Conservation (phyloP, 305 asterid species). For the Solanum hybrid region DNA sequence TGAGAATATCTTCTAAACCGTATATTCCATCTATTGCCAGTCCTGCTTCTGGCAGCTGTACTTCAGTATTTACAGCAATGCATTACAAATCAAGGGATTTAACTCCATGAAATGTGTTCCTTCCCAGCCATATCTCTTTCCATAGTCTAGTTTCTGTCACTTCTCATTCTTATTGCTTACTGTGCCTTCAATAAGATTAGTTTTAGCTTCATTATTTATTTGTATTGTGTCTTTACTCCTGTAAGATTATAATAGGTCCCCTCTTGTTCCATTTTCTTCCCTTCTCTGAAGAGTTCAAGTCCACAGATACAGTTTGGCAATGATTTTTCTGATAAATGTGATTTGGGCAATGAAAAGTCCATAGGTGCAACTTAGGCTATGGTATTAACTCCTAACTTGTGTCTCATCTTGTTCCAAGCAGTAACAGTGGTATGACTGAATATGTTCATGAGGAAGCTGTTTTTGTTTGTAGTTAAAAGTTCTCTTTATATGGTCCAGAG, state of each 20-base stretch:
- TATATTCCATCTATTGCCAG: background rate
- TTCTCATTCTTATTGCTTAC: background rate
- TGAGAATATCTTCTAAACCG: background rate
- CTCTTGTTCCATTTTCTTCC: background rate
- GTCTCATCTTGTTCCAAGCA: background rate
- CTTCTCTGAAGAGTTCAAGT: background rate
- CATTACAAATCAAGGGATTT: background rate
- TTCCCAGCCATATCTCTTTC: background rate
- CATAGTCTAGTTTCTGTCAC: background rate
- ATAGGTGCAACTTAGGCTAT: background rate
- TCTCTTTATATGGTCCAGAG: constrained; percentile 36
- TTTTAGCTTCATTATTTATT: background rate
- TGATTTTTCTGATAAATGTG: background rate
- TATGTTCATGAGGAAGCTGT: constrained; percentile 1
- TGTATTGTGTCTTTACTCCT: background rate
- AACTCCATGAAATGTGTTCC: background rate
- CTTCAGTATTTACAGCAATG: background rate
- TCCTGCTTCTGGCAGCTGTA: background rate
- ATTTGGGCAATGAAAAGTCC: background rate
- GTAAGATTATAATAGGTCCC: background rate
- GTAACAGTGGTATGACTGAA: background rate
- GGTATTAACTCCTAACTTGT: background rate
- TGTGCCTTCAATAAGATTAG: background rate
- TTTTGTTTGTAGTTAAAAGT: background rate
- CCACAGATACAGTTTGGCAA: background rate